Percentiles rank a stretch among this genome's conserved stretches.
phyloP scores from a whole-genome alignment of 345 rosid species.

The Jatropha curcas region DNA sequence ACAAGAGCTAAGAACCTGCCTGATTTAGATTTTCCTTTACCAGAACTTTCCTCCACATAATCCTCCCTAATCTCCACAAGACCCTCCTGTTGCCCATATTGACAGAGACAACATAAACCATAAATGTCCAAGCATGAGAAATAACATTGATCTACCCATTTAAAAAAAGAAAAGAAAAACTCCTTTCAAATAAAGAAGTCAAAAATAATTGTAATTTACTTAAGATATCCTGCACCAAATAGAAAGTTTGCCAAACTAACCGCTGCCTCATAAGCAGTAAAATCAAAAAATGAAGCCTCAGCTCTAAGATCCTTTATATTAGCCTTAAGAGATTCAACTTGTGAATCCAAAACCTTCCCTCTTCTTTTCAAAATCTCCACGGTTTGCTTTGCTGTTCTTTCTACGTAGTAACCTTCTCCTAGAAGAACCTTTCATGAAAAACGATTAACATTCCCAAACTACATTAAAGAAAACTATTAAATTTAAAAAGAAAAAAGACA shows the following conservation, averaged over 20 bases:
- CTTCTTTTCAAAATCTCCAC: conserved; percentile 78
- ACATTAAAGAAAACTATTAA: background rate
- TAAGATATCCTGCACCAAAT: background rate
- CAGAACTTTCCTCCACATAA: conserved; percentile 48
- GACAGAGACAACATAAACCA: background rate
- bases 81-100: conserved; percentile 57
- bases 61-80: conserved; percentile 93
- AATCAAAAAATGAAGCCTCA: conserved; percentile 73
- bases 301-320: conserved; percentile 70
- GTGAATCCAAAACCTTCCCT: conserved; percentile 62
- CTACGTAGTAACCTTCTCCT: conserved; percentile 78
- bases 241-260: conserved; percentile 38
- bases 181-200: background rate
- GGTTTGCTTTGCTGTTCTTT: conserved; percentile 76
- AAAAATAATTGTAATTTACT: too few relatives aligned
- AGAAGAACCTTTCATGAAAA: conserved; percentile 55
- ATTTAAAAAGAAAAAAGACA: too few relatives aligned
- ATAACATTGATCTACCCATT: background rate
- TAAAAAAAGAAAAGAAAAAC: too few relatives aligned
- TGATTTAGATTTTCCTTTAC: conserved; percentile 39
- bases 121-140: background rate
- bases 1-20: conserved; percentile 28
- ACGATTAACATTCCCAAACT: background rate
- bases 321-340: conserved; percentile 59
- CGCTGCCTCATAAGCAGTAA: conserved; percentile 76